These are phyloP conservation scores for Chalciporus sp. DNA, from an alignment of 1,284 basidiomycete species.

Conservation along the genomic window DNA sequence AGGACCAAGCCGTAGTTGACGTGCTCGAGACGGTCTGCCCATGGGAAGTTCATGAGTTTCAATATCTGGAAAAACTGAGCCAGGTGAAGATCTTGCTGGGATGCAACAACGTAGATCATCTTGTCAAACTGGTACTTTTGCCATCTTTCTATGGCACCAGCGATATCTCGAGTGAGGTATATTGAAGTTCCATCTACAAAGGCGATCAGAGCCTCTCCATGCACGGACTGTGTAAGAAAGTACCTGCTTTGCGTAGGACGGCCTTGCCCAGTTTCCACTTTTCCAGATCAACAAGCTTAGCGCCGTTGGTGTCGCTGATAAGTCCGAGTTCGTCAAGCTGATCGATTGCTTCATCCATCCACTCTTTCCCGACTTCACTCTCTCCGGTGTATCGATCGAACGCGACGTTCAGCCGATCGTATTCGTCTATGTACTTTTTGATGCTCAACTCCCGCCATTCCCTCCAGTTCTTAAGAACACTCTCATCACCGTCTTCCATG, in stretches of 20 bases:
- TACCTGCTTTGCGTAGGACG: slow-evolving; percentile 87
- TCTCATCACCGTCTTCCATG: slow-evolving; percentile 94
- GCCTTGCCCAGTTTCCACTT: slow-evolving; percentile 91
- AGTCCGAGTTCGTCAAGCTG: slow-evolving; percentile 60
- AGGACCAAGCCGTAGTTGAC: slow-evolving; percentile 92
- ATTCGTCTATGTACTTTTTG: slow-evolving; percentile 90
- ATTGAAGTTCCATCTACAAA: slow-evolving; percentile 90
- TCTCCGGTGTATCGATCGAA: slow-evolving; percentile 97
- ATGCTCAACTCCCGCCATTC: slow-evolving; percentile 93
- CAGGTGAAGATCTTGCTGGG: slow-evolving; percentile 95
- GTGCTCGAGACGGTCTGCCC: slow-evolving; percentile 83
- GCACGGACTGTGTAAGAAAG: background rate
- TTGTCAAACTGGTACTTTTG: slow-evolving; percentile 96
- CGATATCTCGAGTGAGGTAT: slow-evolving; percentile 98
- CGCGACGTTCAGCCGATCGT: slow-evolving; percentile 86
- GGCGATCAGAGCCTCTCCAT: background rate
- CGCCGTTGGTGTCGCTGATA: slow-evolving; percentile 69
- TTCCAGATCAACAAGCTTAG: slow-evolving; percentile 82
- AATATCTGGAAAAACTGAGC: slow-evolving; percentile 96
- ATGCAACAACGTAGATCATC: slow-evolving; percentile 95
- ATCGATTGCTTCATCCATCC: slow-evolving; percentile 73
- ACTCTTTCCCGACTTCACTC: slow-evolving; percentile 82
- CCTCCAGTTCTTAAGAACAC: slow-evolving; percentile 86
- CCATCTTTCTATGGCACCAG: slow-evolving; percentile 90
- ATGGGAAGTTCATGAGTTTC: slow-evolving; percentile 87